Percentiles rank a stretch among this genome's conserved stretches.
Evolutionary conservation across 2,329 filamentous ascomycete genomes (phyloP).

Genomic region (Diaporthe ampelina): DNA sequence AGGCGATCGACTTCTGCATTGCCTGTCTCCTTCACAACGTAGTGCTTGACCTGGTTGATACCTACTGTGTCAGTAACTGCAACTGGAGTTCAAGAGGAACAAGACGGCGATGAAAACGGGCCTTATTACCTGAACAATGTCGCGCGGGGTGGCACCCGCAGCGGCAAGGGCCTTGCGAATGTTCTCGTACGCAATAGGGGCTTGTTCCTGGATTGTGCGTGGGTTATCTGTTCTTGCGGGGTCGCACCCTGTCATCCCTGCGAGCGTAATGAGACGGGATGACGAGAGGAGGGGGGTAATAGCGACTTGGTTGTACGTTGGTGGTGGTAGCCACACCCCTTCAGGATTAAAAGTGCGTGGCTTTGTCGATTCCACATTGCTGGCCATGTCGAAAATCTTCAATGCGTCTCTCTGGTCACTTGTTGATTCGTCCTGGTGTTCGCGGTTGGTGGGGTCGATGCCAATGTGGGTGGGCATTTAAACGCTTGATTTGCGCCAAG

Average conservation of each 20-base stretch:
- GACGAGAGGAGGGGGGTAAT: conserved; percentile 34
- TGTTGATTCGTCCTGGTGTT: neutral
- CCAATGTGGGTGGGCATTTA: neutral
- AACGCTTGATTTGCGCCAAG: neutral
- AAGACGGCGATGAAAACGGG: neutral
- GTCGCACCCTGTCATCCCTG: conserved; percentile 37
- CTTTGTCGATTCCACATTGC: conserved; percentile 16
- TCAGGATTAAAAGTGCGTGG: conserved; percentile 35
- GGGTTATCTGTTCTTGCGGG: conserved; percentile 37
- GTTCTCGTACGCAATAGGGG: conserved; percentile 33
- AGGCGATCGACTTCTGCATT: conserved; percentile 29
- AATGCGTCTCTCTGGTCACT: neutral
- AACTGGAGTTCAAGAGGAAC: neutral
- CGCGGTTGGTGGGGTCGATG: neutral
- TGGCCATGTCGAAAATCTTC: neutral
- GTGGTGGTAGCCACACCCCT: conserved; percentile 33
- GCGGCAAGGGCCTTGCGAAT: conserved; percentile 33
- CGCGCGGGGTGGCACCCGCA: conserved; percentile 34
- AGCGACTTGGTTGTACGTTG: conserved; percentile 36
- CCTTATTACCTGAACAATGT: conserved; percentile 37
- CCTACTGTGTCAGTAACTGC: neutral
- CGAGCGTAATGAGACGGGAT: conserved; percentile 37
- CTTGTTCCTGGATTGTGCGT: conserved; percentile 32
- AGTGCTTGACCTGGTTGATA: conserved; percentile 35
- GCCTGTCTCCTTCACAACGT: conserved; percentile 37